Base-by-base conservation (phyloP, 805 yeast species). In the Yamadazyma olivae region DNA sequence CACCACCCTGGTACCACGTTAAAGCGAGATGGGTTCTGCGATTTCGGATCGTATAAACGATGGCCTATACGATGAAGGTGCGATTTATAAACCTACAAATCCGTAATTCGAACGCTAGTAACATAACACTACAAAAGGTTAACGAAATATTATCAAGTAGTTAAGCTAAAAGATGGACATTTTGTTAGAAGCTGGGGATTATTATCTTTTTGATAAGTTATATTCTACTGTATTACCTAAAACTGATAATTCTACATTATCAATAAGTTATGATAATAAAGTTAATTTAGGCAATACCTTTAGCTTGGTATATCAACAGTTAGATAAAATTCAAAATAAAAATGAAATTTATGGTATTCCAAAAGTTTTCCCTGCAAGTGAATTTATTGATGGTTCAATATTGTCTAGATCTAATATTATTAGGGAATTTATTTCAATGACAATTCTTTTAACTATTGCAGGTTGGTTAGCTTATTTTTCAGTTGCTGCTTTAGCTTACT, bases 401-500 rank as follows among this genome's bases (percentile, higher is more conserved):
- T 64, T 93, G 26, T 71, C 81, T 28, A 79, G 99, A 59, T 72
- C 82, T 44, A 86, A 83, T 57, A 27, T 82, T 1, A 30, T 86
- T 16, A 80, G 99, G 60, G 93, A 89, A 62, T 44, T 69, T 13
- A 26, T 86, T 9, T 71, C 93, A 13, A 65, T 91, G 32, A 79
- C 81, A 48, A 39, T 79, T 8, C 59, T 90, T 30, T 83, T 89
- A 48, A 75, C 88, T 21, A 39, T 91, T 4, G 90, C 91, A 51
- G 99, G 98, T 28, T 81, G 91, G 85, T 25, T 80, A n/a, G 61
- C 91, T 30, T 93, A 93, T 60, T 67, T 89, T 28, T 48, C 64
- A 14, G 82, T 79, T 35, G 98, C 98, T 3, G 70, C 80, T 12
- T 50, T 84, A n/a, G 80, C 95, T 8, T 93, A 85, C 58, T 48